Evolutionary conservation across 148 eudicot genomes (phyloP), one percentile per base, ranked within the genome.

Genomic region (Spergularia marina): DNA sequence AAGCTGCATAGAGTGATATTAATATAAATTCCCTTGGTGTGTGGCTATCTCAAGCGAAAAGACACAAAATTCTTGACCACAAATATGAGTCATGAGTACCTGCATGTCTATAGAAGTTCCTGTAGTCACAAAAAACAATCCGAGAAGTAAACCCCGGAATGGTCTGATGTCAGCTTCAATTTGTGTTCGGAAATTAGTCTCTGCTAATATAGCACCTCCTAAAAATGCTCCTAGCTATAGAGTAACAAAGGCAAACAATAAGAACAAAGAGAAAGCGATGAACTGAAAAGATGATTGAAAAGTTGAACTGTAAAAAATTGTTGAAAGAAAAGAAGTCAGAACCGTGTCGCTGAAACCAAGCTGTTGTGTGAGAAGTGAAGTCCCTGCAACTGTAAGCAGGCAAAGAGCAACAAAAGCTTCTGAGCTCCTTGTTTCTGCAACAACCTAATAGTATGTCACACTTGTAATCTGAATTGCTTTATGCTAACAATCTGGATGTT

Each of bases 341-440:
- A 92, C 97, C 94, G 98, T 95, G 85, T 95, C 98, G 89, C 99
- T 95, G 82, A 95, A 95, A 80, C 99, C 99, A 85, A 95, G 91
- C 86, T 88, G 89, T 80, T 95, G 99, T 7, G 99, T 95, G 54
- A 92, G 18, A 70, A 95, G 99, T 74, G 99, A 92, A 62, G 97
- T 95, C 80, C 99, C 97, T 23, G 96, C 94, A 71, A 95, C 97
- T 57, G 97, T 95, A 68, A 95, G 89, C 20, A 95, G 87, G 86
- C 99, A 95, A 54, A 95, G 96, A 41, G 99, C 99, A 72, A 95
- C 91, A 83, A 95, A 95, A 80, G 99, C 99, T 86, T 95, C 99
- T 47, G 97, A 95, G 82, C 99, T 95, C 85, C 99, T 90, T 39
- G 97, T 86, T 85, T 95, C 99, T 80, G 99, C 97, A 76, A 95